Percentiles rank a stretch among this genome's conserved stretches.
phyloP scores from a whole-genome alignment of 495 filamentous ascomycete species.

The Penicillium ochrochloron region DNA sequence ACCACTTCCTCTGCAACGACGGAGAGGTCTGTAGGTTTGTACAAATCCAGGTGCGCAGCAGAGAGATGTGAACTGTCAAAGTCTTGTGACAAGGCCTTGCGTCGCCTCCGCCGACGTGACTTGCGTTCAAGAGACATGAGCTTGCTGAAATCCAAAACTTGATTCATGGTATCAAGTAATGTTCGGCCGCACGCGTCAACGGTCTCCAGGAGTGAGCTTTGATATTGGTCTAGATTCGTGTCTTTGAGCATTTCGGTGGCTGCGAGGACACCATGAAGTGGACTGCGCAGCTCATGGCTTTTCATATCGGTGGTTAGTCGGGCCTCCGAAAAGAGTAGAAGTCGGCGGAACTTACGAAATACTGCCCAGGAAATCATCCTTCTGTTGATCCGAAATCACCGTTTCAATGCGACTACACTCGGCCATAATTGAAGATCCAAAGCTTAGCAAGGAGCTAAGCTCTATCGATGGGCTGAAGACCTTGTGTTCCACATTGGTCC shows the following conservation, averaged over 20 bases:
- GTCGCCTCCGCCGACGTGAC: slow-evolving; percentile 38
- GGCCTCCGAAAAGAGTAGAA: neutral
- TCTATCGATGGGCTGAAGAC: slow-evolving; percentile 45
- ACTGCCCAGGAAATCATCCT: slow-evolving; percentile 74
- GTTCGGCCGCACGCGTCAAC: slow-evolving; percentile 76
- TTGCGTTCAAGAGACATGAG: slow-evolving; percentile 58
- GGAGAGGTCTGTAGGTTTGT: slow-evolving; percentile 39
- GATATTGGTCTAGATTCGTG: slow-evolving; percentile 49
- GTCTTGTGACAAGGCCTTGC: slow-evolving; percentile 14
- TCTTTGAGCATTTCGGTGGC: slow-evolving; percentile 65
- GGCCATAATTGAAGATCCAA: slow-evolving; percentile 69
- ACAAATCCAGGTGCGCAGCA: slow-evolving; percentile 44
- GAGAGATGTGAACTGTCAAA: slow-evolving; percentile 22
- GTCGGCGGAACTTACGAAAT: slow-evolving; percentile 49
- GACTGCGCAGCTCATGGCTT: slow-evolving; percentile 72
- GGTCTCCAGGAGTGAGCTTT: slow-evolving; percentile 67
- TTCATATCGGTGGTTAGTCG: neutral
- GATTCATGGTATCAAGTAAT: slow-evolving; percentile 75
- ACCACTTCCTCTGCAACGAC: slow-evolving; percentile 51
- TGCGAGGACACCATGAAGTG: slow-evolving; percentile 74
- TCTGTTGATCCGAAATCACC: slow-evolving; percentile 60
- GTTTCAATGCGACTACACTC: slow-evolving; percentile 65
- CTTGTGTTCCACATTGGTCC: slow-evolving; percentile 50
- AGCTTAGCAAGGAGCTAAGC: slow-evolving; percentile 57
- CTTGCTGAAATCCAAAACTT: slow-evolving; percentile 72